Base-by-base conservation (phyloP, 768 basidiomycete species). In the Lentinula lateritia region DNA sequence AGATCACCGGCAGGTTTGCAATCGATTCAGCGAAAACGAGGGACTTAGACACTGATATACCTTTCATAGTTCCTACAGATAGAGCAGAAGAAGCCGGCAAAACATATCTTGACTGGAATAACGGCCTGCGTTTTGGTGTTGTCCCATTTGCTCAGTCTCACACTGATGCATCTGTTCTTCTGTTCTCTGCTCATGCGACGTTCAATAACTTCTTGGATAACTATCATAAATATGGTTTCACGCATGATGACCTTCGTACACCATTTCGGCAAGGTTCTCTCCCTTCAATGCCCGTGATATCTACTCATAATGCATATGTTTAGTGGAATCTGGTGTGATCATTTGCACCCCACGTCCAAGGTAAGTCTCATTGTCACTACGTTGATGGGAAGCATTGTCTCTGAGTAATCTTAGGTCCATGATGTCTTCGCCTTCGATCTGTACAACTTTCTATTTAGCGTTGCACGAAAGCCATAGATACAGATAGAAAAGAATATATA, bases 241-340 rank as follows among this genome's bases (percentile, higher is more conserved):
- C 61, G 0, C 57, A 57, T 5, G 65, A 65, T 18, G 76, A 83
- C 61, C 65, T 70, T 1, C 50, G 65, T 3, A 74, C 70, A 57
- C 52, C 63, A 0, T 52, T 52, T n/a, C 13, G 50, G 50, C 35
- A 7, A 36, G 34, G 16, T 13, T 2, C 28, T 4, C 28, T 28
- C 28, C 28, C 3, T 28, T 28, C 28, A 28, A 4, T 28, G 28
- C 28, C 28, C 28, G 28, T 28, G 3, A 28, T 28, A 28, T 3
- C 28, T 28, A 3, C 28, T 28, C 28, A 28, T 35, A 13, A 34
- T n/a, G 10, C 10, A 3, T 16, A 35, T 15, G 0, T 73, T 70
- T 2, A 81, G 83, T 7, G 65, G 64, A 2, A 74, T 85, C 9
- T 86, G 83, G 84, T 66, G 74, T 16, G 85, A 86, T 66, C 68